Evolutionary conservation across 495 filamentous ascomycete genomes (phyloP), one percentile per base, ranked within the genome.

Genomic region (Saxispiralis lemnorum): DNA sequence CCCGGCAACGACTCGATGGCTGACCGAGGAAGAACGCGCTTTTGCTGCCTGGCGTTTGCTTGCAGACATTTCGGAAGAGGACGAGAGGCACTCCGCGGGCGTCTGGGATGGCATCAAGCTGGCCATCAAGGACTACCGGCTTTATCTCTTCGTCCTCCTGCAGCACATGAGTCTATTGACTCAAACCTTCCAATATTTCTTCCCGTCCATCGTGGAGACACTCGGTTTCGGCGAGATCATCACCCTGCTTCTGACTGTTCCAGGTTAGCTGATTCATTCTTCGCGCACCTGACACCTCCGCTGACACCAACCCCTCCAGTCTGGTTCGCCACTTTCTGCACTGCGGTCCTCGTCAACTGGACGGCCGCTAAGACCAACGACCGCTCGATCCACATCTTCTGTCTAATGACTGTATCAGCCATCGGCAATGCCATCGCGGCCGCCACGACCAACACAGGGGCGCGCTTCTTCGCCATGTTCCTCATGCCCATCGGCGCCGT

Each of bases 401-500:
- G 75, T 3, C 80, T 83, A 0, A 63, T 87, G 18, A 73, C 67
- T 48, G 63, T 93, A 32, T 72, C 79, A 7, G 59, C 88, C 15
- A 60, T 62, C 6, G 79, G 77, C 1, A 89, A 82, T 59, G 81
- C 89, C 54, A 68, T 89, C 42, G 78, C 77, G 1, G 81, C 78
- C 1, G 60, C 76, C 0, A 87, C 81, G 0, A 79, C 69, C 0
- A 51, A 60, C 6, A 63, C 68, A 0, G 83, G 62, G 0, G 73
- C 84, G 1, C 65, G 83, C 31, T 93, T 89, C 53, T 56, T 88
- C 16, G 68, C 78, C 16, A 88, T 92, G 76, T 80, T 89, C 72
- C 66, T 92, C 33, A 88, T 92, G 82, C 73, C 67, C 5, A 66
- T 69, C 0, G 72, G 70, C 0, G 63, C 76, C 7, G 78, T 77